Conservation (phyloP, 2,329 filamentous ascomycete species). For the Periconia sp. region DNA sequence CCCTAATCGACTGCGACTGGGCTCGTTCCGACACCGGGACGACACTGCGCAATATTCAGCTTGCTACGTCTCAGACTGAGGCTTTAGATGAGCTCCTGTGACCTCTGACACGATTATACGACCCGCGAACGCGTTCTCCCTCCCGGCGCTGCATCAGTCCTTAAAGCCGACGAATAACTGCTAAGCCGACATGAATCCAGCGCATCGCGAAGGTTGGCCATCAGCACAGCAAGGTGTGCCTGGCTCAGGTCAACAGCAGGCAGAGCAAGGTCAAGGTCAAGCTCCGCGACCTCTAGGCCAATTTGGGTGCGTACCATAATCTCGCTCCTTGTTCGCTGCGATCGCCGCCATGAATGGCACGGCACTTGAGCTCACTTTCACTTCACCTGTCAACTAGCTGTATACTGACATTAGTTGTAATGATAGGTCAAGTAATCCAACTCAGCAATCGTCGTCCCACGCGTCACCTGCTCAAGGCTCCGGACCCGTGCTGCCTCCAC, state of each 20-base stretch:
- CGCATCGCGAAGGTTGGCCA: conserved; percentile 50
- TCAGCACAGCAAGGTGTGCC: conserved; percentile 54
- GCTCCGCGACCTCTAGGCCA: conserved; percentile 40
- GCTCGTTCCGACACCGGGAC: conserved; percentile 19
- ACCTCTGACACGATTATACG: conserved; percentile 11
- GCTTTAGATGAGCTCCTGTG: conserved; percentile 29
- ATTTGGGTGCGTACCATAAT: conserved; percentile 40
- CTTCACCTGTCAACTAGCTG: conserved; percentile 15
- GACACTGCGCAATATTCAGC: conserved; percentile 18
- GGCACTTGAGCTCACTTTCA: conserved; percentile 16
- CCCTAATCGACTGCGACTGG: conserved; percentile 29
- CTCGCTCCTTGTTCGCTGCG: conserved; percentile 3
- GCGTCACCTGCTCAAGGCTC: conserved; percentile 43
- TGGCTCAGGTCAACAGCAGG: conserved; percentile 54
- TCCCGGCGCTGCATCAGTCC: conserved; percentile 18
- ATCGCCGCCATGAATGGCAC: conserved; percentile 24
- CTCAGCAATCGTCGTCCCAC: conserved; percentile 39
- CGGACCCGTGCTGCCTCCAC: conserved; percentile 47
- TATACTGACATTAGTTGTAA: conserved; percentile 24
- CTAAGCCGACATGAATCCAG: conserved; percentile 49
- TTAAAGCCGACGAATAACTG: conserved; percentile 34
- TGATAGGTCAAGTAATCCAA: conserved; percentile 38
- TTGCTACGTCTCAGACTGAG: conserved; percentile 6
- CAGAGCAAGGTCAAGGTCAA: conserved; percentile 42
- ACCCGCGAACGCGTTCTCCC: conserved; percentile 22